Percentiles rank a stretch among this genome's conserved stretches.
These are phyloP conservation scores for Cokeromyces recurvatus DNA, from an alignment of 371 early-diverging fungal genomes.

Conservation along the genomic window DNA sequence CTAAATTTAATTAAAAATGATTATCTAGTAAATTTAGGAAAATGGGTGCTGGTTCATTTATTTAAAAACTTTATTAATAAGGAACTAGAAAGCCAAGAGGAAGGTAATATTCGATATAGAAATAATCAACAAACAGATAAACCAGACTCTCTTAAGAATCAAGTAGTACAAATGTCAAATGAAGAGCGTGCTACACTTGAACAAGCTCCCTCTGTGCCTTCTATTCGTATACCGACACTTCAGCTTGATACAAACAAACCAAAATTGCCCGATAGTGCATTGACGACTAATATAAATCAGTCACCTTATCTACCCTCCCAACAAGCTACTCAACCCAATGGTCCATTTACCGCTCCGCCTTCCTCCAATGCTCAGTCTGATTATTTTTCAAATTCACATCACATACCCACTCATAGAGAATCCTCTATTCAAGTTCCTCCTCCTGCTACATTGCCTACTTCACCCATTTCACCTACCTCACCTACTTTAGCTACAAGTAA, in stretches of 20 bases:
- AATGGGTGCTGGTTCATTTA: constrained; percentile 78
- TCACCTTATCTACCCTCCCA: constrained; percentile 20
- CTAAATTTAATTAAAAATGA: too few species aligned
- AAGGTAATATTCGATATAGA: constrained; percentile 7
- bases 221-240: constrained; percentile 5
- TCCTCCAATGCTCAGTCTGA: constrained; percentile 29
- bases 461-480: constrained; percentile 30
- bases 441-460: constrained; percentile 34
- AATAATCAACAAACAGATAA: constrained; percentile 7
- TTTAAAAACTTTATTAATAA: constrained; percentile 53
- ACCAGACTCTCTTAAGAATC: constrained; percentile 9
- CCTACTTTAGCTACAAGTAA: constrained; percentile 7
- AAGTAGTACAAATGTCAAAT: constrained; percentile 2
- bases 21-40: constrained; percentile 69
- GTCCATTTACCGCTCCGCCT: constrained; percentile 46
- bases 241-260: constrained; percentile 6
- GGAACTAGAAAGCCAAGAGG: constrained; percentile 21
- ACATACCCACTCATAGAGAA: constrained; percentile 12
- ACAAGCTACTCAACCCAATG: constrained; percentile 13
- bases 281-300: constrained; percentile 11
- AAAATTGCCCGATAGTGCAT: constrained; percentile 16
- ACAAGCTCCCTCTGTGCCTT: constrained; percentile 1
- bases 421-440: constrained; percentile 37
- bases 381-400: constrained; percentile 47
- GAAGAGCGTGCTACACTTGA: background rate